phyloP scores from a whole-genome alignment of 176 grass and related monocot species.

The Phoenix dactylifera region DNA sequence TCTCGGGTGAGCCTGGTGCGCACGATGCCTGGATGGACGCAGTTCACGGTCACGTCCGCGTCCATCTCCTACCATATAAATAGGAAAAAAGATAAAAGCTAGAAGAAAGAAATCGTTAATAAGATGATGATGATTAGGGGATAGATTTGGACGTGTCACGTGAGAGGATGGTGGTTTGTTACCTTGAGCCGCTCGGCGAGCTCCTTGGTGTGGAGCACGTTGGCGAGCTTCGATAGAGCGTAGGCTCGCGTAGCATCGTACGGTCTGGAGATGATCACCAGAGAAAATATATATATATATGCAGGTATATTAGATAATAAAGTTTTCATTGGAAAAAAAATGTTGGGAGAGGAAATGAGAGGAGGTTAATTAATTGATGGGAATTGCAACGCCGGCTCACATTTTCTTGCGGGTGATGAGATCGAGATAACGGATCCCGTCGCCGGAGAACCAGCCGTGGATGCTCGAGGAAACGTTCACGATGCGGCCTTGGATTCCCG shows the following conservation, averaged over 20 bases:
- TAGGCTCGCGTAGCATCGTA: slow-evolving; percentile 90
- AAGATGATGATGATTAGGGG: neutral
- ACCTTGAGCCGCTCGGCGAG: slow-evolving; percentile 62
- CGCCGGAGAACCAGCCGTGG: slow-evolving; percentile 89
- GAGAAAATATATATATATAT: no score
- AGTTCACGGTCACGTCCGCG: slow-evolving; percentile 78
- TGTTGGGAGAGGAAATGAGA: neutral
- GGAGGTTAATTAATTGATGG: neutral
- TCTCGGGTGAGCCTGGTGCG: slow-evolving; percentile 88
- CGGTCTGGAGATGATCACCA: slow-evolving; percentile 23
- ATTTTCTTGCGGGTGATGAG: slow-evolving; percentile 70
- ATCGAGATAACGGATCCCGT: slow-evolving; percentile 66
- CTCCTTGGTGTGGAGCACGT: slow-evolving; percentile 67
- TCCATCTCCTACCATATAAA: slow-evolving; percentile 35
- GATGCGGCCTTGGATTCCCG: slow-evolving; percentile 66
- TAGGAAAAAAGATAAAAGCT: neutral
- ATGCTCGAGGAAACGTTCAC: slow-evolving; percentile 94
- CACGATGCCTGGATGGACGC: slow-evolving; percentile 91
- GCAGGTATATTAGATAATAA: no score
- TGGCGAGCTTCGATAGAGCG: slow-evolving; percentile 83
- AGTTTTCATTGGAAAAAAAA: no score
- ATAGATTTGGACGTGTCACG: no score
- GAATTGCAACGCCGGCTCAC: slow-evolving; percentile 7
- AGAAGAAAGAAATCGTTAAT: neutral
- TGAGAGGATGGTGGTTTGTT: neutral